These are phyloP conservation scores for Phytophthora kernoviae DNA, from an alignment of 352 stramenopile species.

Conservation along the genomic window DNA sequence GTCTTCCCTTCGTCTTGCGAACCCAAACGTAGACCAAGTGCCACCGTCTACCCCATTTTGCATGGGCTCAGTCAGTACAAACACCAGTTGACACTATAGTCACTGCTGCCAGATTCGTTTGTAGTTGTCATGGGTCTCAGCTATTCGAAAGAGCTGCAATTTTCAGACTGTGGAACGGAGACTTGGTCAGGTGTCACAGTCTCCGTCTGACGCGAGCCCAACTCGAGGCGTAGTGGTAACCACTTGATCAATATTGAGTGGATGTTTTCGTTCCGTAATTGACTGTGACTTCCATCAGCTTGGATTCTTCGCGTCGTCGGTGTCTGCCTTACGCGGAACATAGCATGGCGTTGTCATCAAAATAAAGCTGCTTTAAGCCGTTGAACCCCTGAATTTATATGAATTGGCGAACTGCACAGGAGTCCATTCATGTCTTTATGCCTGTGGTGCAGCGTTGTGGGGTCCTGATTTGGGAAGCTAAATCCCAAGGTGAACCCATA, in stretches of 20 bases:
- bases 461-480: neutral
- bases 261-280: neutral
- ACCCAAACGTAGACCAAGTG: slow-evolving; percentile 1
- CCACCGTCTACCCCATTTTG: neutral
- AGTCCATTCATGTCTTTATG: too few relatives aligned
- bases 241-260: too few relatives aligned
- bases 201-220: neutral
- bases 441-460: too few relatives aligned
- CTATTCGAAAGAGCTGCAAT: neutral
- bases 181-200: neutral
- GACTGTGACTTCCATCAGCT: neutral
- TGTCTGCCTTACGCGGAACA: neutral
- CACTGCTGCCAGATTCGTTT: slow-evolving; percentile 3
- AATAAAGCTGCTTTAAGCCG: too few relatives aligned
- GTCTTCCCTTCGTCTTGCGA: neutral
- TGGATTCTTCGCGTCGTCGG: neutral
- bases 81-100: slow-evolving; percentile 3
- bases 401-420: too few relatives aligned
- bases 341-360: too few relatives aligned
- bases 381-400: too few relatives aligned
- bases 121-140: neutral
- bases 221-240: too few relatives aligned
- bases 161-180: neutral
- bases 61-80: slow-evolving; percentile 1
- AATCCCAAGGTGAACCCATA: neutral